Evolutionary conservation across 1,139 yeast genomes (phyloP), one percentile per base, ranked within the genome.

Genomic region (Schizosaccharomyces versatilis): DNA sequence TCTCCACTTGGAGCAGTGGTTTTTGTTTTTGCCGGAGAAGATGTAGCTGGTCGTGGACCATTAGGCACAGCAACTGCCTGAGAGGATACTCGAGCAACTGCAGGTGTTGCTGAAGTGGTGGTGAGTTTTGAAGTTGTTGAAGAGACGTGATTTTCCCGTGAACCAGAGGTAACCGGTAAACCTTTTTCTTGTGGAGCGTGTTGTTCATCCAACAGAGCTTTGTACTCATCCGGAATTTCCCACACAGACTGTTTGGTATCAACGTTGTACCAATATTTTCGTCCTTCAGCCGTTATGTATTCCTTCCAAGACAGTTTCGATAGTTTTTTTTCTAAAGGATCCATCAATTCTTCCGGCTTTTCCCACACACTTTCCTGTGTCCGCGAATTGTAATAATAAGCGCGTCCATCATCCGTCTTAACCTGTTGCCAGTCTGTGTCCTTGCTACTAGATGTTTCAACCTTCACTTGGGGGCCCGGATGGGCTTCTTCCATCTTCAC

Each of bases 311-410:
- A 67, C 36, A 72, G 64, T 42, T 64, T 63, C 64, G 42, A 47
- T 39, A 17, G 41, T 36, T 17, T 49, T 39, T 55, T 54, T 54
- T 62, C 73, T 14, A 67, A 57, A n/a, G 63, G 62, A 2, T 72
- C 67, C 57, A 63, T 66, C 41, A 74, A 63, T 54, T 69, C 79
- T 38, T 70, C 77, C 0, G 96, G 96, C 59, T 79, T 76, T 7
- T 81, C 84, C 95, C 96, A 86, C 53, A 80, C 77, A 0, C 95
- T 80, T 61, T 79, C 79, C 55, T 78, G 75, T 0, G 93, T 81
- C 42, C 64, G 72, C 0, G 75, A 58, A 61, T 86, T 79, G 66
- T 78, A 84, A 66, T 81, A 86, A 68, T 86, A 88, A 1, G 71
- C 70, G 47, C 81, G 72, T 0, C 94, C 94, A 47, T 77, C 76